Evolutionary conservation across 2,329 filamentous ascomycete genomes (phyloP).

Genomic region (Diaporthe velutina): DNA sequence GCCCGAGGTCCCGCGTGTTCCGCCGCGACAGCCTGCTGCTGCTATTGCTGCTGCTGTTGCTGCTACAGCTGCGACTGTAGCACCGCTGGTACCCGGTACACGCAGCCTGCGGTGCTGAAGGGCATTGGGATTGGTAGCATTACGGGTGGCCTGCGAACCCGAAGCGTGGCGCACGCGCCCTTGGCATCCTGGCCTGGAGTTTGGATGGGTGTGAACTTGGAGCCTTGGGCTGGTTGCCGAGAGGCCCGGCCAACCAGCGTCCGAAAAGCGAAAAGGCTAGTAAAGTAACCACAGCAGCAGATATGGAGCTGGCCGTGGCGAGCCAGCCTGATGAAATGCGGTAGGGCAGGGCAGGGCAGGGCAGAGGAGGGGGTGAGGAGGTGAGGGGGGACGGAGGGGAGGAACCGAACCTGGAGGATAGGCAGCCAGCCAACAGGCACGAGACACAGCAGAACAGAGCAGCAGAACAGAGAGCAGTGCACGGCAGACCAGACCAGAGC

Average conservation of each 20-base stretch:
- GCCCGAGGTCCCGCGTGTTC: slow-evolving; percentile 26
- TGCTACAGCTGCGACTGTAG: not conserved
- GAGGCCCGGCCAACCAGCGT: slow-evolving; percentile 19
- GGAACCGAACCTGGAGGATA: slow-evolving; percentile 8
- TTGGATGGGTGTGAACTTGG: slow-evolving; percentile 20
- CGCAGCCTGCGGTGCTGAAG: not conserved
- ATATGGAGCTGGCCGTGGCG: slow-evolving; percentile 15
- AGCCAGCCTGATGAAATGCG: slow-evolving; percentile 2
- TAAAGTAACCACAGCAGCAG: slow-evolving; percentile 25
- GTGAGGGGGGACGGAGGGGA: not conserved
- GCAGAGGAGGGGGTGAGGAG: not conserved
- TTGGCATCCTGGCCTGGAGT: slow-evolving; percentile 24
- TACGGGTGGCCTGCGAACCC: slow-evolving; percentile 1
- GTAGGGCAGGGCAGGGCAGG: slow-evolving; percentile 9
- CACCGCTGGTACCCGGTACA: not conserved
- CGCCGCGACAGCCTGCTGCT: slow-evolving; percentile 16
- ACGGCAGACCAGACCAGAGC: not conserved
- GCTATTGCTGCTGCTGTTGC: not conserved
- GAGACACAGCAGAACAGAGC: not conserved
- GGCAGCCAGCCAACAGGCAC: not conserved
- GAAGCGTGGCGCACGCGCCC: slow-evolving; percentile 29
- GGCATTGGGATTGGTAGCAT: not conserved
- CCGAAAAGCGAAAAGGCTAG: slow-evolving; percentile 22
- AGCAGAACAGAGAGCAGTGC: not conserved
- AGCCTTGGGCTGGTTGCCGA: slow-evolving; percentile 29